phyloP scores from a whole-genome alignment of 345 rosid species.

The Populus ilicifolia region DNA sequence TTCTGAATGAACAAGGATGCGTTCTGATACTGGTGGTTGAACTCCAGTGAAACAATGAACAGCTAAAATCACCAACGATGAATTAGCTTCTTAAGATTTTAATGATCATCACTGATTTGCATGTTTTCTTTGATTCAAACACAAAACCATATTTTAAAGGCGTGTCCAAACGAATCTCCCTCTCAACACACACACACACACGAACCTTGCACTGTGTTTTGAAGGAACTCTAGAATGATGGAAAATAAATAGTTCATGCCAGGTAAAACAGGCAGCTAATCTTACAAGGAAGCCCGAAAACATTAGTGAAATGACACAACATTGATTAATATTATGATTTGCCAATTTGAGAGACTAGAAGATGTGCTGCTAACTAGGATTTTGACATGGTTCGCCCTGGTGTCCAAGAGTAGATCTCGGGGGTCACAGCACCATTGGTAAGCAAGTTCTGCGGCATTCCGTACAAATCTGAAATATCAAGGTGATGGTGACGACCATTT shows the following conservation, averaged over 20 bases:
- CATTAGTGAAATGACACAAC: not conserved
- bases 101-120: not conserved
- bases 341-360: not conserved
- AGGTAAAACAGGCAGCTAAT: not conserved
- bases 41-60: not conserved
- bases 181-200: no score
- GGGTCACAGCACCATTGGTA: constrained; percentile 43
- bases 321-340: not conserved
- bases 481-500: constrained; percentile 50
- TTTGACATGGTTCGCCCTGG: constrained; percentile 46
- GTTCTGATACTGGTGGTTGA: not conserved
- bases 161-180: not conserved
- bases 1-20: not conserved
- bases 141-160: not conserved
- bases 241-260: not conserved
- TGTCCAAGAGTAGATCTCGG: constrained; percentile 68
- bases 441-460: constrained; percentile 74
- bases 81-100: not conserved
- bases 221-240: not conserved
- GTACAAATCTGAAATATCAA: constrained; percentile 53
- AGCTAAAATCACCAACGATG: not conserved
- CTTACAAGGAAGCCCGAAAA: not conserved
- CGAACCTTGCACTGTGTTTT: not conserved
- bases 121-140: not conserved
- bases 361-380: constrained; percentile 19